Base-by-base conservation (phyloP, 1,139 yeast genomes). In the Tardiomyces depauwii region DNA sequence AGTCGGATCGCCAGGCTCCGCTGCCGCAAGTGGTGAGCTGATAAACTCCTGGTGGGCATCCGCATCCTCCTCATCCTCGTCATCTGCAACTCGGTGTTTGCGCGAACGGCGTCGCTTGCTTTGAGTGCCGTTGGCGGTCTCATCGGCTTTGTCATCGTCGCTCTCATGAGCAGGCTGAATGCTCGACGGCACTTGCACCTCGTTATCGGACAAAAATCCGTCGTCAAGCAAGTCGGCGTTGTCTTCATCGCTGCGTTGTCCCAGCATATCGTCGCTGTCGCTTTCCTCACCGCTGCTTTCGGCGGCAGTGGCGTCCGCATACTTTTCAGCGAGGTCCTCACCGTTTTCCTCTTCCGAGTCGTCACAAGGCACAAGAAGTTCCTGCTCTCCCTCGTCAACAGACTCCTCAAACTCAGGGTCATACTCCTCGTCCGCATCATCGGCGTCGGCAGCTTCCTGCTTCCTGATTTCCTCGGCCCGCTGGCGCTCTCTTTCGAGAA, bases 401-500 rank as follows among this genome's bases (percentile, higher is more conserved):
- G n/a, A n/a, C n/a, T n/a, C n/a, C n/a, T n/a, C n/a, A n/a, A n/a
- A n/a, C n/a, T 41, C 43, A 30, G 23, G 30, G 18, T 44, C 44
- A 2, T 18, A 32, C 27, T 13, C 38, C 39, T 19, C 47, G 23
- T 23, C 36, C 18, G 4, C 33, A 12, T 9, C 33, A 51, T 73
- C 70, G 47, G 77, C 70, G 47, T 77, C 72, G 54, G 71, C 74
- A 75, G 69, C 44, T 67, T 55, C 77, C 64, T 30, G 68, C 76
- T 49, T 42, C 33, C 64, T 50, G 19, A 63, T 42, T 32, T 56
- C 58, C 40, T 56, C 66, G 7, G 65, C 69, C 33, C 53, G 51
- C 13, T 58, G 51, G 32, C 61, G 53, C 57, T 82, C 89, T 48
- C 76, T 71, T 53, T 82, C 87, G 52, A 82, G 67, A 42, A 82